A percentile compares a stretch with the other conserved stretches of the same genome.
phyloP scores from a whole-genome alignment of 2,329 filamentous ascomycete species.

The Colletotrichum musicola region DNA sequence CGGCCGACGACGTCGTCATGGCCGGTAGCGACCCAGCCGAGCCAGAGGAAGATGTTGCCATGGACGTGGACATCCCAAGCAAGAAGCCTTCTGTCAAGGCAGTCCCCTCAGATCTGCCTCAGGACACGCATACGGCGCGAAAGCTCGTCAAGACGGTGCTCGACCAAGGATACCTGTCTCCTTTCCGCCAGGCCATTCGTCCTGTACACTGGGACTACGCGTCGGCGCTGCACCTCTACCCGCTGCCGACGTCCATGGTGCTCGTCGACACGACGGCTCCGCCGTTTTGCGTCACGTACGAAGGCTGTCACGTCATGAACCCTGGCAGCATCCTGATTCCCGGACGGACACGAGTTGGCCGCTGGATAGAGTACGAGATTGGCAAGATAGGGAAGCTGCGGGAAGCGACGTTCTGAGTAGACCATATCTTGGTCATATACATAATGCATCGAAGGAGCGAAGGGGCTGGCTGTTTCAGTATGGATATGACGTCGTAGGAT shows the following conservation, averaged over 20 bases:
- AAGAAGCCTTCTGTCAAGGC: constrained; percentile 26
- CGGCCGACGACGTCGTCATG: constrained; percentile 50
- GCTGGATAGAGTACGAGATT: constrained; percentile 91
- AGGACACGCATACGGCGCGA: constrained; percentile 72
- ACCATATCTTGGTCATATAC: background rate
- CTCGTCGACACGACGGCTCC: constrained; percentile 85
- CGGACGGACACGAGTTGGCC: constrained; percentile 75
- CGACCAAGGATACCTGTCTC: constrained; percentile 89
- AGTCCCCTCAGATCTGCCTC: constrained; percentile 48
- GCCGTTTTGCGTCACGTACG: constrained; percentile 90
- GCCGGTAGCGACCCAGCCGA: constrained; percentile 43
- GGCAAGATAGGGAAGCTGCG: constrained; percentile 71
- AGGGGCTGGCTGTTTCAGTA: background rate
- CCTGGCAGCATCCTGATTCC: constrained; percentile 81
- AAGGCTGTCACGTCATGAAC: constrained; percentile 96
- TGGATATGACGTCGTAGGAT: background rate
- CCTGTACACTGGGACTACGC: constrained; percentile 94
- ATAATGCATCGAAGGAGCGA: background rate
- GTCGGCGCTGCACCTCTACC: constrained; percentile 83
- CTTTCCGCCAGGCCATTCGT: constrained; percentile 83
- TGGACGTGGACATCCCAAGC: constrained; percentile 58
- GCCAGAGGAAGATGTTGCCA: constrained; percentile 47
- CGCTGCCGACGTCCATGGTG: constrained; percentile 85
- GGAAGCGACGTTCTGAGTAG: constrained; percentile 69
- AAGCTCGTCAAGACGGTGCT: constrained; percentile 91